Evolutionary conservation across 371 early-diverging fungal species (phyloP).

Genomic region (Rhizopus delemar): DNA sequence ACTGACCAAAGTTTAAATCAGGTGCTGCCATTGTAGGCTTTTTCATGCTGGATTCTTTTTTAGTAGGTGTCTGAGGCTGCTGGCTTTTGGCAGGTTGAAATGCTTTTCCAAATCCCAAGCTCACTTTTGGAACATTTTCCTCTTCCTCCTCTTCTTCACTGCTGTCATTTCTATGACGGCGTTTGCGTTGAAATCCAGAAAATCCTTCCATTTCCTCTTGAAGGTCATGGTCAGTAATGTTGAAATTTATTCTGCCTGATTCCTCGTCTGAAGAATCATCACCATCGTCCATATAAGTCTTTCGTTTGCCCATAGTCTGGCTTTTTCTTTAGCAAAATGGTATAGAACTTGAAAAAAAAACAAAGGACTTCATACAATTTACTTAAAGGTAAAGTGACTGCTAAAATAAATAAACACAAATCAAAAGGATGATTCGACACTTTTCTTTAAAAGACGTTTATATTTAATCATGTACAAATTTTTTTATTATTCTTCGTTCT

Average conservation of each 20-base stretch:
- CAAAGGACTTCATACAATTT: too few species aligned
- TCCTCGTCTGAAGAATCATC: conserved; percentile 52
- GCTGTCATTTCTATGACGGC: conserved; percentile 35
- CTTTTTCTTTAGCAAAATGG: too few species aligned
- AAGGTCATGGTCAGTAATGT: conserved; percentile 44
- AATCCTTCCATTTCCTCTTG: conserved; percentile 49
- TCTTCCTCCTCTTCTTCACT: conserved; percentile 36
- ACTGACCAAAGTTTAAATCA: conserved; percentile 78
- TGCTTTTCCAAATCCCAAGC: conserved; percentile 10
- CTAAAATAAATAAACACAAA: too few species aligned
- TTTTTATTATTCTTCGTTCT: too few species aligned
- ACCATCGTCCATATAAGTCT: conserved; percentile 48
- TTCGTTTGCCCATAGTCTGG: conserved; percentile 39
- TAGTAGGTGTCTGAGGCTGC: conserved; percentile 2
- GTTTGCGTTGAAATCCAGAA: conserved; percentile 26
- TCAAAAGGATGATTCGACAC: too few species aligned
- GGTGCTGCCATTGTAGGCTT: conserved; percentile 28
- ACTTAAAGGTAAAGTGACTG: too few species aligned
- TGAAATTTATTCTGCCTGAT: conserved; percentile 43
- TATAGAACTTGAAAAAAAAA: too few species aligned
- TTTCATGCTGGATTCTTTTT: conserved; percentile 2
- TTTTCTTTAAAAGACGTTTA: too few species aligned
- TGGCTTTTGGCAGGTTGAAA: conserved; percentile 18
- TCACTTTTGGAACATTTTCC: conserved; percentile 12
- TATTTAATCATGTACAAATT: too few species aligned